A percentile compares a stretch with the other conserved stretches of the same genome.
Conservation (phyloP, 106 monocot genomes). For the Dendrobium catenatum region DNA sequence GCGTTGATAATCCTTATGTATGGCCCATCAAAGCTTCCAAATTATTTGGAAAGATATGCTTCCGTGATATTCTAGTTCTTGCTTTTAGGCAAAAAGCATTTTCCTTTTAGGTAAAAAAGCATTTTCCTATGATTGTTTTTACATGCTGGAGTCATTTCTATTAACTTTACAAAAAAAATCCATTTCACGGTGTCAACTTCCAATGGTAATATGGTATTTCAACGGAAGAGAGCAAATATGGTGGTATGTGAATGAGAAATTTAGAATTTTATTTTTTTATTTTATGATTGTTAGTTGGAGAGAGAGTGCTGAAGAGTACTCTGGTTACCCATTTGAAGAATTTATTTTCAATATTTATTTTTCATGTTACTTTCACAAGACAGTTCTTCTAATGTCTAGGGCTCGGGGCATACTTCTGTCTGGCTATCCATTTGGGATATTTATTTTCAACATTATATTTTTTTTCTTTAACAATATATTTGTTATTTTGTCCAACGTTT, state of each 20-base stretch:
- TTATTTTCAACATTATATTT: neutral
- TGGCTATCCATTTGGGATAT: neutral
- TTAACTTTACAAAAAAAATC: neutral
- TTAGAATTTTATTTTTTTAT: neutral
- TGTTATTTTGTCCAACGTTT: neutral
- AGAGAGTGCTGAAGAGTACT: neutral
- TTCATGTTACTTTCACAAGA: neutral
- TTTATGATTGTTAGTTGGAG: neutral
- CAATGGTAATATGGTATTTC: neutral
- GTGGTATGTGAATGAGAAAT: too few relatives aligned
- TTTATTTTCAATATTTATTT: neutral
- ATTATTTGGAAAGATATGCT: neutral
- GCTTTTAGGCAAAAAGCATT: neutral
- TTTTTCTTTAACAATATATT: neutral
- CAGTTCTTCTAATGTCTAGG: neutral
- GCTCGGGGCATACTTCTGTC: neutral
- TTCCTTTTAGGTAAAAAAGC: neutral
- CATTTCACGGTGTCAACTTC: neutral
- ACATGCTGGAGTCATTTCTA: neutral
- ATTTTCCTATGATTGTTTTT: neutral
- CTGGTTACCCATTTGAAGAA: neutral
- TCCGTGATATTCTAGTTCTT: neutral
- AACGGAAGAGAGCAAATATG: too few relatives aligned
- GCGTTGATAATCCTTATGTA: neutral
- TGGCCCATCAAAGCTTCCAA: neutral